Evolutionary conservation across 441 rosid species (phyloP).

Genomic region (Gossypium laxum): DNA sequence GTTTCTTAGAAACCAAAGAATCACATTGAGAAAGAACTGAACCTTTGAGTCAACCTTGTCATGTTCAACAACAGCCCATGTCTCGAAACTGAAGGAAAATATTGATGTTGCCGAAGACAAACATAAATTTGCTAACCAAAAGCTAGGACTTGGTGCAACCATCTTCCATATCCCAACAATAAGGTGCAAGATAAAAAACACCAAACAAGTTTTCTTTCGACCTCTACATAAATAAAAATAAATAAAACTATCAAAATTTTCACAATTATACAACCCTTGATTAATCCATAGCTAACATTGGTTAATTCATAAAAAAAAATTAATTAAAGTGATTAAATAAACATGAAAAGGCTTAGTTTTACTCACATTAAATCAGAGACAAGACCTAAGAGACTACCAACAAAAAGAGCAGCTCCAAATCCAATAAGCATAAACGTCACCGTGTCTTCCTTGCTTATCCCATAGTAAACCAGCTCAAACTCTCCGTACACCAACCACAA

Average conservation of each 20-base stretch:
- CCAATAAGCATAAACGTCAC: slow-evolving; percentile 45
- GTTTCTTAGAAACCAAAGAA: neutral
- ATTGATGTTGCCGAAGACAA: slow-evolving; percentile 61
- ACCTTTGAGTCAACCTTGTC: slow-evolving; percentile 47
- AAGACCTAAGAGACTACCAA: slow-evolving; percentile 55
- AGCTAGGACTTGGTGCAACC: slow-evolving; percentile 39
- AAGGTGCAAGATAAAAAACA: slow-evolving; percentile 62
- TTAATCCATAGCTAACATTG: slow-evolving; percentile 7
- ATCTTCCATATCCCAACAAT: slow-evolving; percentile 65
- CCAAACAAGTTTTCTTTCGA: slow-evolving; percentile 57
- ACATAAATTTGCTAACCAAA: slow-evolving; percentile 50
- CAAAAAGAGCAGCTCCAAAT: slow-evolving; percentile 42
- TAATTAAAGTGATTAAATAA: neutral
- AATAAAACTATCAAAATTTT: neutral
- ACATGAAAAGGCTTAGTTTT: neutral
- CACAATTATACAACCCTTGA: neutral
- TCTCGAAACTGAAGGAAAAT: slow-evolving; percentile 69
- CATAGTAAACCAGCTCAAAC: slow-evolving; percentile 41
- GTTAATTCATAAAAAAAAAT: neutral
- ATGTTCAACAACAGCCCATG: slow-evolving; percentile 70
- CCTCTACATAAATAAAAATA: slow-evolving; percentile 40
- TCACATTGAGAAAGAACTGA: neutral
- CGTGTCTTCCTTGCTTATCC: slow-evolving; percentile 42
- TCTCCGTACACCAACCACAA: slow-evolving; percentile 77
- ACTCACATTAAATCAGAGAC: slow-evolving; percentile 74